These are phyloP conservation scores for Conidiobolus incongruus DNA, from an alignment of 371 early-diverging fungal species.

Conservation along the genomic window DNA sequence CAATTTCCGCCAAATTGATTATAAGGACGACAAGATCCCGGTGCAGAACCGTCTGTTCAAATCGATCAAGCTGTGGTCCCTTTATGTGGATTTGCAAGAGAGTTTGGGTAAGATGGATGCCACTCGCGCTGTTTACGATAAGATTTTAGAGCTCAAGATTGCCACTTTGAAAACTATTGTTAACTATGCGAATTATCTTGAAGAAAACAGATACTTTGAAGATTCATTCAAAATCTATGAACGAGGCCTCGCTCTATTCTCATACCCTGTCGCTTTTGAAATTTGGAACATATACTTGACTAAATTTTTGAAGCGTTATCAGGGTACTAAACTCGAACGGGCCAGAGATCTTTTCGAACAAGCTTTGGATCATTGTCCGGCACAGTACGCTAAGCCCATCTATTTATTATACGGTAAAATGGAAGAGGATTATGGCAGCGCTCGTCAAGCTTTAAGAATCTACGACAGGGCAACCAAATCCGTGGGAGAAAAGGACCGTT, in stretches of 20 bases:
- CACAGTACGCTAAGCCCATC: slow-evolving; percentile 63
- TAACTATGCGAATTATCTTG: slow-evolving; percentile 79
- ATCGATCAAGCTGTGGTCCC: slow-evolving; percentile 73
- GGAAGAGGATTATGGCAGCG: slow-evolving; percentile 84
- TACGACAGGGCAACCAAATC: slow-evolving; percentile 76
- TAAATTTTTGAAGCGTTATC: slow-evolving; percentile 65
- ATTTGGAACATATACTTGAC: slow-evolving; percentile 90
- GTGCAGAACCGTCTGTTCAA: slow-evolving; percentile 78
- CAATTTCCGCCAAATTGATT: slow-evolving; percentile 20
- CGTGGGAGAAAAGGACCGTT: slow-evolving; percentile 47
- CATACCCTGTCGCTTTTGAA: slow-evolving; percentile 91
- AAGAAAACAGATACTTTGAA: slow-evolving; percentile 77
- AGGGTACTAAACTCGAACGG: slow-evolving; percentile 72
- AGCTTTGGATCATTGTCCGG: slow-evolving; percentile 71
- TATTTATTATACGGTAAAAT: slow-evolving; percentile 82
- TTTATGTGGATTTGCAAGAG: slow-evolving; percentile 88
- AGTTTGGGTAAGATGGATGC: slow-evolving; percentile 67
- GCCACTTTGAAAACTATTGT: slow-evolving; percentile 87
- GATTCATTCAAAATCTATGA: slow-evolving; percentile 91
- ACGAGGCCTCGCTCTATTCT: slow-evolving; percentile 85
- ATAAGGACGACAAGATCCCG: slow-evolving; percentile 34
- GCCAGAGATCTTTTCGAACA: slow-evolving; percentile 90
- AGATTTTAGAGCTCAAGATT: slow-evolving; percentile 77
- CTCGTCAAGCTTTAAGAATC: slow-evolving; percentile 78
- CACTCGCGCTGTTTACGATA: slow-evolving; percentile 72